Conservation (phyloP, 257 asterid species). For the Solanum phureja region DNA sequence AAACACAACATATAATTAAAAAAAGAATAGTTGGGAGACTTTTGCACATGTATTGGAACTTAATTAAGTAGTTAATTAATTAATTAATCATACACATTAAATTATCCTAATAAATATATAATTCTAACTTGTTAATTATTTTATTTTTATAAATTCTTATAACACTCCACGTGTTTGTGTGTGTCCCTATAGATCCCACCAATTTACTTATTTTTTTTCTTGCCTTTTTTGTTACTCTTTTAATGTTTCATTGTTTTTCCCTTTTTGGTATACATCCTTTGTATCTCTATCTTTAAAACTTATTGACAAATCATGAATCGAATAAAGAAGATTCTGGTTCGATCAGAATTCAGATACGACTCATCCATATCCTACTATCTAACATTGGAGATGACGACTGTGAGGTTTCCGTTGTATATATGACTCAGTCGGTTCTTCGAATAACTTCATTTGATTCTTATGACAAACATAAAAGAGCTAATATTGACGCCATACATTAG, state of each 20-base stretch:
- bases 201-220: background rate
- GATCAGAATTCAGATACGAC: background rate
- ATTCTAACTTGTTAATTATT: background rate
- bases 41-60: slow-evolving; percentile 40
- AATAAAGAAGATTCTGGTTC: background rate
- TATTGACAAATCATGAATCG: background rate
- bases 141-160: slow-evolving; percentile 1
- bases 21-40: slow-evolving; percentile 28
- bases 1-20: slow-evolving; percentile 28
- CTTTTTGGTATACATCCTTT: background rate
- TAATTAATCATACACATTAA: background rate
- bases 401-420: background rate
- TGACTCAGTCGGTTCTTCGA: background rate
- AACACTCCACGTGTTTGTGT: slow-evolving; percentile 1
- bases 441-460: background rate
- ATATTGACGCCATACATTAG: background rate
- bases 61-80: slow-evolving; percentile 1
- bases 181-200: background rate
- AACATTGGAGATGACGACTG: background rate
- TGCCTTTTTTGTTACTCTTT: background rate
- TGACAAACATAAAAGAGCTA: background rate
- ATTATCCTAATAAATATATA: background rate
- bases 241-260: background rate
- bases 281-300: background rate
- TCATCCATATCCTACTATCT: background rate